phyloP scores from a whole-genome alignment of 2,329 filamentous ascomycete genomes.

The Diplodia corticola region DNA sequence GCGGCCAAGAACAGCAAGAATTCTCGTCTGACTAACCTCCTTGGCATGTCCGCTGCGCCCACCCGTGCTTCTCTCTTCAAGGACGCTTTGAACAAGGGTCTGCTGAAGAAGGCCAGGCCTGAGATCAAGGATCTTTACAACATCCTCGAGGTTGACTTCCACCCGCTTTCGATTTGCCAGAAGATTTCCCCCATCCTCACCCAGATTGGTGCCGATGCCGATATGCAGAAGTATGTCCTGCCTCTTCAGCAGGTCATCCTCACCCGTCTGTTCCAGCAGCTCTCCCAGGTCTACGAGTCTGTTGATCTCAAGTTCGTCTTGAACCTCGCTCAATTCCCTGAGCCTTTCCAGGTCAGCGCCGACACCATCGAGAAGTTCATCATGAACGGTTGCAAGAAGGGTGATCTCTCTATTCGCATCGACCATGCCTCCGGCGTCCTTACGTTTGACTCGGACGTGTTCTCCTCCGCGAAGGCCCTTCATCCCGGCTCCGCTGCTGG shows the following conservation, averaged over 20 bases:
- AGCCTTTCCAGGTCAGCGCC: slow-evolving; percentile 88
- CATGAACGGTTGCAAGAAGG: slow-evolving; percentile 99
- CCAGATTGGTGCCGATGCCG: slow-evolving; percentile 88
- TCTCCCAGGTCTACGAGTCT: slow-evolving; percentile 98
- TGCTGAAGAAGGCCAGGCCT: slow-evolving; percentile 86
- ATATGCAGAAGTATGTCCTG: slow-evolving; percentile 96
- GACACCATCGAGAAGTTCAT: slow-evolving; percentile 99
- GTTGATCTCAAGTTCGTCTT: slow-evolving; percentile 93
- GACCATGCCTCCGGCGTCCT: slow-evolving; percentile 93
- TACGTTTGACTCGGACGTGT: slow-evolving; percentile 97
- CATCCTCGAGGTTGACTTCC: slow-evolving; percentile 98
- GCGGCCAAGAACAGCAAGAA: slow-evolving; percentile 99
- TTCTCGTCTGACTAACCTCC: slow-evolving; percentile 89
- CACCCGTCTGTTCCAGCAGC: slow-evolving; percentile 96
- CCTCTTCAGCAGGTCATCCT: slow-evolving; percentile 98
- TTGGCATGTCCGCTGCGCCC: slow-evolving; percentile 88
- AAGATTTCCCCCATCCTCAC: slow-evolving; percentile 96
- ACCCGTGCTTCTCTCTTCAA: slow-evolving; percentile 91
- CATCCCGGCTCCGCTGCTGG: slow-evolving; percentile 81
- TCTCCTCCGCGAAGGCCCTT: slow-evolving; percentile 91
- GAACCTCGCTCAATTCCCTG: slow-evolving; percentile 90
- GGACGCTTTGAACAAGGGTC: slow-evolving; percentile 90
- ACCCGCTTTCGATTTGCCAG: slow-evolving; percentile 96
- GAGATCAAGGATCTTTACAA: slow-evolving; percentile 98
- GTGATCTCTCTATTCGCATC: slow-evolving; percentile 92